A percentile compares a stretch with the other conserved stretches of the same genome.
Evolutionary conservation across 495 filamentous ascomycete genomes (phyloP).

Genomic region (Polyplosphaeria fusca): DNA sequence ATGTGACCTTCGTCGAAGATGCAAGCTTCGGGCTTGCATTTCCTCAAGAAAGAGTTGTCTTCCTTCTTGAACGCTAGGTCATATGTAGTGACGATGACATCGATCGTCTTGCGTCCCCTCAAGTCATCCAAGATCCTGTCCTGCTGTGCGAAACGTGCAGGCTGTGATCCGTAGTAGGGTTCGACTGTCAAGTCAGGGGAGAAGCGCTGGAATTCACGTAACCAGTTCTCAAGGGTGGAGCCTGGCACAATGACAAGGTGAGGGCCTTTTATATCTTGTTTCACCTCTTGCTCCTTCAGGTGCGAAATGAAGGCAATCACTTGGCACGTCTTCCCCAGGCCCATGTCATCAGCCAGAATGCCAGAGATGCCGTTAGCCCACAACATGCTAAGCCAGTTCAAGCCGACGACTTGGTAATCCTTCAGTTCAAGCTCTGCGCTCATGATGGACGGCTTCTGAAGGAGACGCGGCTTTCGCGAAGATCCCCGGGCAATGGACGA

Average conservation of each 20-base stretch:
- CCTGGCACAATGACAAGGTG: conserved; percentile 88
- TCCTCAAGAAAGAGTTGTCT: conserved; percentile 68
- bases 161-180: conserved; percentile 73
- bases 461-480: conserved; percentile 42
- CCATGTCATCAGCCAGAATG: conserved; percentile 97
- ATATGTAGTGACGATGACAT: conserved; percentile 92
- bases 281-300: conserved; percentile 61
- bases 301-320: conserved; percentile 90
- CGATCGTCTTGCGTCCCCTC: conserved; percentile 50
- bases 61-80: conserved; percentile 62
- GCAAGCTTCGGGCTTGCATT: conserved; percentile 56
- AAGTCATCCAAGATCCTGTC: conserved; percentile 60
- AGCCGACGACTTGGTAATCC: conserved; percentile 87
- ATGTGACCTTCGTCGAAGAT: conserved; percentile 93
- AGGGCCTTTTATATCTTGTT: conserved; percentile 59
- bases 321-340: conserved; percentile 94
- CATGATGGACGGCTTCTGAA: conserved; percentile 74
- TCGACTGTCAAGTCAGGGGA: conserved; percentile 71
- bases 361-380: conserved; percentile 74
- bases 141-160: conserved; percentile 62
- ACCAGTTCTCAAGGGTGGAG: conserved; percentile 93
- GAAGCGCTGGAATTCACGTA: conserved; percentile 83
- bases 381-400: conserved; percentile 87
- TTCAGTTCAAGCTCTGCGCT: conserved; percentile 68
- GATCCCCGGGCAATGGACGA: background rate